Percentiles rank a stretch among this genome's conserved stretches.
Conservation (phyloP, 768 basidiomycete species). For the Postia placenta region DNA sequence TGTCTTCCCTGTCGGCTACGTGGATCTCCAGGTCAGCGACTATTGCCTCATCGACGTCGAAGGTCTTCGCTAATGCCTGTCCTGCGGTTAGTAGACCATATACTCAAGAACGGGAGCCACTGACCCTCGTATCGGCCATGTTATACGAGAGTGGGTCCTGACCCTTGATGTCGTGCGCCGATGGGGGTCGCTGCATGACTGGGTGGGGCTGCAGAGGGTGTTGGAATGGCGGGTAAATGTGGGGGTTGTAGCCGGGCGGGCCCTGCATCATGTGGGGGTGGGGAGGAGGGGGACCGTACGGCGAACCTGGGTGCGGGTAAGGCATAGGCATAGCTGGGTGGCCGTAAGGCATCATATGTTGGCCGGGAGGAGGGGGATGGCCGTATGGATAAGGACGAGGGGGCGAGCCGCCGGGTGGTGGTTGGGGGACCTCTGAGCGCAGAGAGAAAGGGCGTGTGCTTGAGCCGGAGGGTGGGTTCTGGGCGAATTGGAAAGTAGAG, state of each 20-base stretch:
- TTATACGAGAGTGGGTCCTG: conserved; percentile 78
- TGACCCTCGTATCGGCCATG: conserved; percentile 62
- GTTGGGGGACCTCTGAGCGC: conserved; percentile 15
- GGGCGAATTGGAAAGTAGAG: conserved; percentile 24
- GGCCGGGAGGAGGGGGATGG: conserved; percentile 30
- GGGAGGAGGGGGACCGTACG: conserved; percentile 35
- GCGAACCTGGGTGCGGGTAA: conserved; percentile 32
- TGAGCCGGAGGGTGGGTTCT: conserved; percentile 14
- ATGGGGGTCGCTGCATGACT: conserved; percentile 21
- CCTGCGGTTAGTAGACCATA: conserved; percentile 1
- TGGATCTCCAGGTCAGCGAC: conserved; percentile 57
- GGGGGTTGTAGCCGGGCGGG: conserved; percentile 39
- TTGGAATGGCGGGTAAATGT: conserved; percentile 28
- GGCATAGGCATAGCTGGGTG: conserved; percentile 43
- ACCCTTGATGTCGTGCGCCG: conserved; percentile 48
- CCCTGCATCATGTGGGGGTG: conserved; percentile 33
- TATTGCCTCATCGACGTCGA: conserved; percentile 71
- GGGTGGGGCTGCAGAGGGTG: conserved; percentile 31
- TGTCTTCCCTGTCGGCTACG: conserved; percentile 58
- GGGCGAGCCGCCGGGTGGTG: conserved; percentile 21
- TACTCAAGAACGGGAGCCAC: conserved; percentile 10
- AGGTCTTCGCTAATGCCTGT: conserved; percentile 68
- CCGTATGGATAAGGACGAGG: conserved; percentile 25
- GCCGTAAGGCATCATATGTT: conserved; percentile 36
- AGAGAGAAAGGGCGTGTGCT: conserved; percentile 17